Evolutionary conservation across 2,329 filamentous ascomycete genomes (phyloP).

Genomic region (Arthrobotrys sphaeroides): DNA sequence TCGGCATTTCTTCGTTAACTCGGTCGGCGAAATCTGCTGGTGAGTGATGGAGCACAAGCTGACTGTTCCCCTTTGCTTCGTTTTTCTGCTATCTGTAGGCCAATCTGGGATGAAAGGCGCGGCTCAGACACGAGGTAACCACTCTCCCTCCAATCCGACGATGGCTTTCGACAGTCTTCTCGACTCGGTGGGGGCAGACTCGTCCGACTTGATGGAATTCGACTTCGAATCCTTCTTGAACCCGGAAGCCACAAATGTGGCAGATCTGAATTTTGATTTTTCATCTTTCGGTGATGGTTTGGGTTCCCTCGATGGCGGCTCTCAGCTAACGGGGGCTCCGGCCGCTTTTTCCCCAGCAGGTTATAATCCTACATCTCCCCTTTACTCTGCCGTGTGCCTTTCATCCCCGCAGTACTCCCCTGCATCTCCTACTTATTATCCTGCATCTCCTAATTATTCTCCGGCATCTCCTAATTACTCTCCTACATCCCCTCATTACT

Average conservation of each 20-base stretch:
- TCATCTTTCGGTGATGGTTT: not conserved
- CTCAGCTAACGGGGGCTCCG: not conserved
- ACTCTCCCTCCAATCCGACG: too few species aligned
- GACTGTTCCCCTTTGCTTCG: not conserved
- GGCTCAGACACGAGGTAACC: too few species aligned
- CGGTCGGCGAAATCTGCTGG: constrained; percentile 30
- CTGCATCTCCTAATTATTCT: not conserved
- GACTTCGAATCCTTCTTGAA: constrained; percentile 18
- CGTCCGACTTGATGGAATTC: constrained; percentile 12
- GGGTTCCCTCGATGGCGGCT: not conserved
- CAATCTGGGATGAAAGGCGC: not conserved
- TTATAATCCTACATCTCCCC: not conserved
- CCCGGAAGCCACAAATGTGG: not conserved
- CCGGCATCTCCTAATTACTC: not conserved
- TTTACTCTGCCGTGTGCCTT: not conserved
- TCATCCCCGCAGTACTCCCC: not conserved
- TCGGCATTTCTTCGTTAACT: not conserved
- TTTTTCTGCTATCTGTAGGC: not conserved
- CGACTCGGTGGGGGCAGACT: too few species aligned
- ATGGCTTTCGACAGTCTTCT: too few species aligned
- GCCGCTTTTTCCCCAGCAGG: not conserved
- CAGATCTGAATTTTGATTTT: not conserved
- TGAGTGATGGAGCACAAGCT: constrained; percentile 17
- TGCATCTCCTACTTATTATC: not conserved
- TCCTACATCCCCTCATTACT: not conserved